phyloP scores from a whole-genome alignment of 2,329 filamentous ascomycete genomes.

The Pseudogymnoascus sp. region DNA sequence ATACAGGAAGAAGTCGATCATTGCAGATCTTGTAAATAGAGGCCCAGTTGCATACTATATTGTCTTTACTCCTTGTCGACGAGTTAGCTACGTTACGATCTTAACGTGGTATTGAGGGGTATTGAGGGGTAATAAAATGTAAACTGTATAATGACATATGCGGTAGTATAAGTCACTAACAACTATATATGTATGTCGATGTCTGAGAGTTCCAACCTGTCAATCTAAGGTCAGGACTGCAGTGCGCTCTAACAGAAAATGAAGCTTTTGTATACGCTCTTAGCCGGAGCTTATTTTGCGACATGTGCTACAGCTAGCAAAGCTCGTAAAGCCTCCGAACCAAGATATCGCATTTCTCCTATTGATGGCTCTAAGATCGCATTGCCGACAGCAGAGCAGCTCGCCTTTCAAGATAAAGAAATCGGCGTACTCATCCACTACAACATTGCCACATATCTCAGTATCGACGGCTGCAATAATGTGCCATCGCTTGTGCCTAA shows the following conservation, averaged over 20 bases:
- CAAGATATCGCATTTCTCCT: constrained; percentile 19
- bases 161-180: not conserved
- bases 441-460: constrained; percentile 23
- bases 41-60: too few species aligned
- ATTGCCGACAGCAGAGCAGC: constrained; percentile 23
- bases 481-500: constrained; percentile 21
- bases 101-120: not conserved
- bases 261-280: not conserved
- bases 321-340: not conserved
- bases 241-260: not conserved
- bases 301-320: not conserved
- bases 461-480: constrained; percentile 24
- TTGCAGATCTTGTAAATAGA: too few species aligned
- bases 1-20: too few species aligned
- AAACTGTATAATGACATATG: not conserved
- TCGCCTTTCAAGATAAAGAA: constrained; percentile 23
- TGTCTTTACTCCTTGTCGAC: not conserved
- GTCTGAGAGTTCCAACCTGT: not conserved
- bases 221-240: not conserved
- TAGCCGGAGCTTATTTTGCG: not conserved
- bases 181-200: not conserved
- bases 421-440: constrained; percentile 25
- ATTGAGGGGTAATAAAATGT: not conserved
- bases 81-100: not conserved
- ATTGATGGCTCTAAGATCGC: constrained; percentile 23